Evolutionary conservation across 176 grass and related monocot species (phyloP).

Genomic region (Aegilops longissima): DNA sequence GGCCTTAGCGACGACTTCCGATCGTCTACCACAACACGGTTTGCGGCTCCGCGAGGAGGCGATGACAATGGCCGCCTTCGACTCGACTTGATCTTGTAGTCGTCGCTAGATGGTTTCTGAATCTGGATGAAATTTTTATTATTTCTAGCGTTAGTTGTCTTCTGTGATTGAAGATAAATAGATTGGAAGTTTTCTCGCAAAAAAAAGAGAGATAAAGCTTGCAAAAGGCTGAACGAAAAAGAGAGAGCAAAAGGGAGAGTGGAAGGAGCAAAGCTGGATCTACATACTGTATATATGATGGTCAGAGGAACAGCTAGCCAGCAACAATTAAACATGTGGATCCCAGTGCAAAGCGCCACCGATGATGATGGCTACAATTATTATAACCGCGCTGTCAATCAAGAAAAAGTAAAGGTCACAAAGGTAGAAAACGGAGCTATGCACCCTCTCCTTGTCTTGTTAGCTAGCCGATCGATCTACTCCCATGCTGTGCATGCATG

Average conservation of each 20-base stretch:
- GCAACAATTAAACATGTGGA: conserved; percentile 46
- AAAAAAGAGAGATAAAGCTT: conserved; percentile 19
- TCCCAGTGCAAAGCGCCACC: conserved; percentile 32
- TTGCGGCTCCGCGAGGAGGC: no score
- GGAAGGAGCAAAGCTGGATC: not conserved
- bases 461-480: not conserved
- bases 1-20: no score
- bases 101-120: no score
- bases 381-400: not conserved
- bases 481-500: not conserved
- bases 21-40: no score
- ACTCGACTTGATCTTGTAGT: no score
- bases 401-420: not conserved
- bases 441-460: not conserved
- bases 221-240: conserved; percentile 17
- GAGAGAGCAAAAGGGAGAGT: not conserved
- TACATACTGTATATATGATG: not conserved
- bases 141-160: no score
- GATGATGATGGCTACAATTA: conserved; percentile 21
- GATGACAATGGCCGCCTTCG: no score
- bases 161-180: no score
- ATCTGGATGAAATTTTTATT: no score
- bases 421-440: not conserved
- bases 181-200: no score
- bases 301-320: not conserved